Conservation (phyloP, 192 early-diverging fungal species). For the Coemansia aciculifera region DNA sequence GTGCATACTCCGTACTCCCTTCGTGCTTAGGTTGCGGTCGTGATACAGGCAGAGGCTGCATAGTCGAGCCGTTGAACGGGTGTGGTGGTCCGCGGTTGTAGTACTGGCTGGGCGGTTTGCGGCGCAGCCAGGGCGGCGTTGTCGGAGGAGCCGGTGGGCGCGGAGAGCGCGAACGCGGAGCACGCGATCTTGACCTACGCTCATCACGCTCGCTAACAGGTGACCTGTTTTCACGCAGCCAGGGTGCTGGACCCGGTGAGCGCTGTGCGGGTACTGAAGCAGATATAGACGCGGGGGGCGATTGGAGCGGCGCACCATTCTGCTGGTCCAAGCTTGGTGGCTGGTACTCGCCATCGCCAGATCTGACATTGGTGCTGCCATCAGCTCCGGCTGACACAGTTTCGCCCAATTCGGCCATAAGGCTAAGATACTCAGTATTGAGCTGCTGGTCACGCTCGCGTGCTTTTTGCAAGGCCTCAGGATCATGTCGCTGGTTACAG, state of each 20-base stretch:
- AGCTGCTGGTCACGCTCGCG: constrained; percentile 81
- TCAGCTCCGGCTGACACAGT: constrained; percentile 24
- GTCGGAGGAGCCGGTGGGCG: constrained; percentile 26
- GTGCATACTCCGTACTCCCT: background rate
- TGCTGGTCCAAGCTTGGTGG: constrained; percentile 1
- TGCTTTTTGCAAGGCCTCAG: constrained; percentile 68
- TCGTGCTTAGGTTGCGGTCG: background rate
- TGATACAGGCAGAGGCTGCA: background rate
- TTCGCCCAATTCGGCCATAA: constrained; percentile 95
- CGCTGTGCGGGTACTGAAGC: constrained; percentile 1
- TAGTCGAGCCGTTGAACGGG: background rate
- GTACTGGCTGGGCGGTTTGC: constrained; percentile 24
- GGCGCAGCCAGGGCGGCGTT: constrained; percentile 43
- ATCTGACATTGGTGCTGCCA: background rate
- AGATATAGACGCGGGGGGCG: background rate
- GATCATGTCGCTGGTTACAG: constrained; percentile 86
- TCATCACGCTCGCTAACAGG: constrained; percentile 9
- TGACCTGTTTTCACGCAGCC: constrained; percentile 29
- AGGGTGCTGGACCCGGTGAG: constrained; percentile 28
- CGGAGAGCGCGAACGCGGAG: constrained; percentile 24
- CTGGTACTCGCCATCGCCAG: background rate
- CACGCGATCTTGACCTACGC: constrained; percentile 8
- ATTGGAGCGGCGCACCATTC: background rate
- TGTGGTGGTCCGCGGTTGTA: constrained; percentile 11
- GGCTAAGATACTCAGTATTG: constrained; percentile 84